Conservation (phyloP, 331 rosid species). For the Quercus lobata region DNA sequence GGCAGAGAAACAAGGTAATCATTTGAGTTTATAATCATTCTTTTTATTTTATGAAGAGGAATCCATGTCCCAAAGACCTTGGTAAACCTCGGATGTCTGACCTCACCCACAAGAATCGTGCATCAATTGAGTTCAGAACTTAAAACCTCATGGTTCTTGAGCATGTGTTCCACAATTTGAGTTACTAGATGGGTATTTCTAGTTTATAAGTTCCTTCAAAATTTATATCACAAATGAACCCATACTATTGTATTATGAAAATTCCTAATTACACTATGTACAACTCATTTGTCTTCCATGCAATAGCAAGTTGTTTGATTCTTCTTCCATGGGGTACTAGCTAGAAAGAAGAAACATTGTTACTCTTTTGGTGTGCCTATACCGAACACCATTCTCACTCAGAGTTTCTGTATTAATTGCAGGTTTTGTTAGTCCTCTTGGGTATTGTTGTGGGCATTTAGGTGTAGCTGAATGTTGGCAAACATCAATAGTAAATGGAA, state of each 20-base stretch:
- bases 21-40: neutral
- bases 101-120: neutral
- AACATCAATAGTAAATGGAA: neutral
- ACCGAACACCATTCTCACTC: neutral
- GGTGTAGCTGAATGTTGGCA: neutral
- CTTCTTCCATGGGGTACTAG: neutral
- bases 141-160: neutral
- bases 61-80: neutral
- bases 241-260: too few relatives aligned
- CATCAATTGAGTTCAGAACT: neutral
- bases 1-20: neutral
- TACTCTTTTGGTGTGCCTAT: neutral
- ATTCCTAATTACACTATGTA: neutral
- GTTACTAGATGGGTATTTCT: neutral
- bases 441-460: neutral
- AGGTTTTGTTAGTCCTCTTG: constrained; percentile 4
- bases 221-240: neutral
- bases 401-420: neutral
- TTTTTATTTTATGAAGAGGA: neutral
- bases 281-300: neutral
- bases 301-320: neutral
- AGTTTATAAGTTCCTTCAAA: neutral
- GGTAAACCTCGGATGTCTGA: neutral
- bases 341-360: neutral
- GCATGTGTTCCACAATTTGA: neutral